Evolutionary conservation across 2,329 filamentous ascomycete genomes (phyloP), one percentile per base, ranked within the genome.

Genomic region (Aspergillus tanneri): DNA sequence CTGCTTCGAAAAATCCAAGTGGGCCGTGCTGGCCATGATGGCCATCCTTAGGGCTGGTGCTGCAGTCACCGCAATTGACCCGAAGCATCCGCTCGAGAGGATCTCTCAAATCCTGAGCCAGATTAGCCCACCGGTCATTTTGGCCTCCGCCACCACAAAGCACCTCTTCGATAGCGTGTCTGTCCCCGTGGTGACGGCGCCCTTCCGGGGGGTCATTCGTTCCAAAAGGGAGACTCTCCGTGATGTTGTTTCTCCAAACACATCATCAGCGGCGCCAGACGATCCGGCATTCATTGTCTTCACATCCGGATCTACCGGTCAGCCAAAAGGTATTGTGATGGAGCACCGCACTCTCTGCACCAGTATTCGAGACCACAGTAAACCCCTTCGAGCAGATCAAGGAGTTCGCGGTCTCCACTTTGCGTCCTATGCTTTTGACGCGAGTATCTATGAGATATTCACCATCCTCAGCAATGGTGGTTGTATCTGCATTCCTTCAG

Each of bases 271-370:
- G n/a, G n/a, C n/a, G n/a, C 28, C 3, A 47, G 21, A 46, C 6
- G 43, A 49, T 23, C 30, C 34, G 8, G 86, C 87, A 0, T 93
- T 54, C 8, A 47, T 95, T 39, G 87, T 92, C 0, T 95, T 95
- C 66, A 88, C 84, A 43, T 88, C 84, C 5, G 90, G 90, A 9
- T 95, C 90, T 0, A 95, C 90, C 0, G 90, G 90, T 1, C 73
- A 88, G 40, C 89, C 90, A 1, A 95, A 95, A 67, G 90, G 89
- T 5, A 89, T 95, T 11, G 85, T 87, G 77, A 75, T 95, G 22
- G 85, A 82, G 2, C 90, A 96, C 68, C 66, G 50, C 5, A 51
- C 27, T 32, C 56, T 49, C 19, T 48, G 42, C 10, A 54, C 55
- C 24, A 47, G 40, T 28, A 21, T 50, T 18, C 12, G 37, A 24